Evolutionary conservation across 176 grass and related monocot species (phyloP).

Genomic region (Saccharum officinarum): DNA sequence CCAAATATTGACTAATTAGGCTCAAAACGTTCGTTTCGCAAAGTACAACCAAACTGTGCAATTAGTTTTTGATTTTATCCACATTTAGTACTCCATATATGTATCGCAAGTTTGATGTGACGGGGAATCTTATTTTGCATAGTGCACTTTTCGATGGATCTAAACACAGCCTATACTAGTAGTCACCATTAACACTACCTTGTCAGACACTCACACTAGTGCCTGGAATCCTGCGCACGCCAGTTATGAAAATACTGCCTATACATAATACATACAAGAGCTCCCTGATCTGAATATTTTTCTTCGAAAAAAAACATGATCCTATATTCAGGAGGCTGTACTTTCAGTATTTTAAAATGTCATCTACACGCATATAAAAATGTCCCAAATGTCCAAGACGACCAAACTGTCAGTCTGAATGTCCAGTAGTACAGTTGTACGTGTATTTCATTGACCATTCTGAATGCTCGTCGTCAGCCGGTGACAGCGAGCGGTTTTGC

Average conservation of each 20-base stretch:
- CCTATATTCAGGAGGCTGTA: background rate
- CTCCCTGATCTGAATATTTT: background rate
- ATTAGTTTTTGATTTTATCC: too few species aligned
- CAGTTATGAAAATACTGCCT: background rate
- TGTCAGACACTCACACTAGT: background rate
- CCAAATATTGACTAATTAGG: too few species aligned
- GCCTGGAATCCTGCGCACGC: background rate
- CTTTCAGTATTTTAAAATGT: background rate
- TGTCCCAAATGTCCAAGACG: background rate
- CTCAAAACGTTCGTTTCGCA: too few species aligned
- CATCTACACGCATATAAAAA: background rate
- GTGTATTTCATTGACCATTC: background rate
- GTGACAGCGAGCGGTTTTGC: background rate
- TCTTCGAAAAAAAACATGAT: background rate
- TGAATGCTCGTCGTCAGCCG: slow-evolving; percentile 26
- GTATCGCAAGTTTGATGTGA: too few species aligned
- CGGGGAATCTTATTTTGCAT: too few species aligned
- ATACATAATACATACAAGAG: background rate
- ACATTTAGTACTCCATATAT: too few species aligned
- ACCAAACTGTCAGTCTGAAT: too few species aligned
- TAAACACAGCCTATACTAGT: too few species aligned
- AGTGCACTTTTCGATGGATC: too few species aligned
- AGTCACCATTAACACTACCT: background rate
- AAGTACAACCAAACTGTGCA: too few species aligned
- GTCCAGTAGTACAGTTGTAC: too few species aligned